These are phyloP conservation scores for Xanthoconium stramineum DNA, from an alignment of 768 basidiomycete species.

Conservation along the genomic window DNA sequence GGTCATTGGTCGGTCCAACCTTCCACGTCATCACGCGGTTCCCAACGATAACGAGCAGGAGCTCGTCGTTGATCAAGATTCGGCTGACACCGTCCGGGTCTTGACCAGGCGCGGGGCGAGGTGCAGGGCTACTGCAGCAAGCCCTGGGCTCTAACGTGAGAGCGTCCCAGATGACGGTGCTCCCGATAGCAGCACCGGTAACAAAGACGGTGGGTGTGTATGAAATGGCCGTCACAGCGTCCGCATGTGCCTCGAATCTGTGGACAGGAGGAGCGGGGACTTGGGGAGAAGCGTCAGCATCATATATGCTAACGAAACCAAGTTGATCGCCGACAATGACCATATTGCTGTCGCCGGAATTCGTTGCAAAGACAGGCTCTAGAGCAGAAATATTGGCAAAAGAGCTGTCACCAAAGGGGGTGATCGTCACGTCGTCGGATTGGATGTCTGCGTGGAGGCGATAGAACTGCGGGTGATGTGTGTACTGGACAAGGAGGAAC, in stretches of 20 bases:
- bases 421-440: conserved; percentile 30
- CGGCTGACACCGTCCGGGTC: conserved; percentile 48
- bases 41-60: conserved; percentile 58
- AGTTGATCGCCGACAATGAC: conserved; percentile 62
- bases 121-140: conserved; percentile 48
- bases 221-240: conserved; percentile 63
- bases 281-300: conserved; percentile 36
- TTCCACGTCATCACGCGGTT: conserved; percentile 67
- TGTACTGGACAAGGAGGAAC: conserved; percentile 49
- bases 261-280: conserved; percentile 33
- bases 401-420: conserved; percentile 49
- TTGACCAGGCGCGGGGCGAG: conserved; percentile 31
- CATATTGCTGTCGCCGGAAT: conserved; percentile 43
- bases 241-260: conserved; percentile 61
- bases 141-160: conserved; percentile 58
- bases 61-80: conserved; percentile 53
- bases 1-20: conserved; percentile 43
- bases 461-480: conserved; percentile 49
- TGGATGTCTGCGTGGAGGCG: conserved; percentile 40
- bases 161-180: conserved; percentile 61
- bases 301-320: conserved; percentile 62
- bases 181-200: conserved; percentile 64
- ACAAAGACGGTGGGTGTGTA: conserved; percentile 59
- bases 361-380: conserved; percentile 42
- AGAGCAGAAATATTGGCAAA: conserved; percentile 52